phyloP scores from a whole-genome alignment of 768 basidiomycete species.

The Leccinum imitatum region DNA sequence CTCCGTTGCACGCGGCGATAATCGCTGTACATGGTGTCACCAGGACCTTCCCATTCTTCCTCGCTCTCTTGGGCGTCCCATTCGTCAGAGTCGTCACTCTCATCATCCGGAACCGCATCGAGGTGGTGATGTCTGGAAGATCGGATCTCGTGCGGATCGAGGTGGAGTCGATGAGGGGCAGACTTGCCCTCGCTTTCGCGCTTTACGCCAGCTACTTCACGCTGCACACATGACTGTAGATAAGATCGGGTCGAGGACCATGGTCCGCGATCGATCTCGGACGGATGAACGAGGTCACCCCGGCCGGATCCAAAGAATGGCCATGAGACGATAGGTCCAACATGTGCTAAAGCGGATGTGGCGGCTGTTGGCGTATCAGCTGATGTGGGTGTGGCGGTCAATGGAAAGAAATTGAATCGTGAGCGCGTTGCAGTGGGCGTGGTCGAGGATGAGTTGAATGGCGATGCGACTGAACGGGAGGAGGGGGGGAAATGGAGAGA shows the following conservation, averaged over 20 bases:
- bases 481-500: constrained; percentile 54
- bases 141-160: constrained; percentile 76
- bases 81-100: constrained; percentile 76
- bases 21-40: constrained; percentile 78
- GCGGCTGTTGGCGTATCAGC: constrained; percentile 3
- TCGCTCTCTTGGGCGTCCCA: constrained; percentile 80
- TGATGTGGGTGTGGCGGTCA: constrained; percentile 11
- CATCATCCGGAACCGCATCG: constrained; percentile 65
- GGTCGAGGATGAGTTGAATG: constrained; percentile 20
- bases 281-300: constrained; percentile 65
- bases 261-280: constrained; percentile 78
- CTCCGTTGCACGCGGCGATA: constrained; percentile 79
- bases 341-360: constrained; percentile 4
- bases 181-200: constrained; percentile 30
- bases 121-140: constrained; percentile 70
- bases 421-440: constrained; percentile 28
- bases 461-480: constrained; percentile 20
- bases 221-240: constrained; percentile 60
- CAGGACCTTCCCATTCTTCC: constrained; percentile 62
- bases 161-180: constrained; percentile 73
- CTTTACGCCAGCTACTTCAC: constrained; percentile 23
- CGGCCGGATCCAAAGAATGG: constrained; percentile 86
- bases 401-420: constrained; percentile 22
- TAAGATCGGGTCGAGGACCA: constrained; percentile 65
- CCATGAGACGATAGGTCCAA: constrained; percentile 81